Evolutionary conservation across 306 rosid genomes (phyloP), one percentile per base, ranked within the genome.

Genomic region (Cucumis cinereus): DNA sequence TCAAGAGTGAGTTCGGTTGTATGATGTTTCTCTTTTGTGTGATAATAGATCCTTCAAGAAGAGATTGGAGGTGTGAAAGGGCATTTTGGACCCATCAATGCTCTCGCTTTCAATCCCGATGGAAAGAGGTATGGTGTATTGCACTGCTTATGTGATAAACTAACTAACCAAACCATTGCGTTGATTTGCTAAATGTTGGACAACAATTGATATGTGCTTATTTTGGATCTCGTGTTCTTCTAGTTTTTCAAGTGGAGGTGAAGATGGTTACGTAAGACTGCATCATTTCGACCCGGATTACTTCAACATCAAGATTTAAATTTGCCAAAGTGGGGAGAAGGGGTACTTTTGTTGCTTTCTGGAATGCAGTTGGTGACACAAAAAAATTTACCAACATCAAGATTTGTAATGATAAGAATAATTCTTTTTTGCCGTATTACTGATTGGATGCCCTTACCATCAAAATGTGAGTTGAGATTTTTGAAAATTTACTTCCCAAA

Each of bases 11-110:
- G 13, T 72, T 78, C 24, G 3, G 28, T 69, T 33, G 22, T 72
- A 13, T 80, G 53, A 67, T 7, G 43, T 58, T 75, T 73, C 30
- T 19, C 10, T 67, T n/a, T 76, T 70, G 41, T 16, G 14, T 78
- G 33, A 78, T 83, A 94, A 78, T 83, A 94, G 99, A 85, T 94
- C 85, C 95, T 94, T 79, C 95, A 90, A 89, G 98, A 90, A 86
- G 98, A 94, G 84, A 90, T 94, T 83, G 97, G 98, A 53, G 98
- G 97, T 57, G 97, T 94, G 35, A 94, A 94, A 80, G 99, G 99
- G 55, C 99, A 94, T 81, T 94, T 92, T 80, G 99, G 99, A 84
- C 99, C 97, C 7, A 94, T 94, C 70, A 94, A 94, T 82, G 95
- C 97, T 59, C 69, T 94, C 84, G 96, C 99, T 69, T 91, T 94